Conservation (phyloP, 129 eudicot genomes). For the Oenanthe sinensis region DNA sequence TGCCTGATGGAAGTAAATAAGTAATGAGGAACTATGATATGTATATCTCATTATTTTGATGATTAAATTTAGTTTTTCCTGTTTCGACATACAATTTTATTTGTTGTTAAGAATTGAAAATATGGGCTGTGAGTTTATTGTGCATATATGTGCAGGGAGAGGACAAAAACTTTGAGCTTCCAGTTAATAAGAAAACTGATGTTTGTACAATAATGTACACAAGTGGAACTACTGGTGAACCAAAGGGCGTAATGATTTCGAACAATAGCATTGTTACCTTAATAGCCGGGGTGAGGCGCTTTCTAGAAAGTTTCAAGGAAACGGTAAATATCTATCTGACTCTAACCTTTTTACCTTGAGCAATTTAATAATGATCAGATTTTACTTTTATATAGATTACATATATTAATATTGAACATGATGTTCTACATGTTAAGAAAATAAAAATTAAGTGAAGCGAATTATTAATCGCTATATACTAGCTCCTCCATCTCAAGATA, state of each 20-base stretch:
- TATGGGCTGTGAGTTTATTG: background rate
- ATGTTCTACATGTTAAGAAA: background rate
- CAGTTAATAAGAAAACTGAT: slow-evolving; percentile 61
- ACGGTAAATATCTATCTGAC: slow-evolving; percentile 29
- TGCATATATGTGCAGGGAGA: slow-evolving; percentile 48
- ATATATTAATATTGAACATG: too few species aligned
- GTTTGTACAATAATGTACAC: slow-evolving; percentile 98
- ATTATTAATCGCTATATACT: too few species aligned
- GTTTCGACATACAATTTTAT: background rate
- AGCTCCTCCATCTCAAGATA: background rate
- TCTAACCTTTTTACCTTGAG: background rate
- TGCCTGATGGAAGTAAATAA: too few species aligned
- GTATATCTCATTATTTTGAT: background rate
- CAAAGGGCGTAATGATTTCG: slow-evolving; percentile 89
- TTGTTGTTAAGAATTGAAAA: background rate
- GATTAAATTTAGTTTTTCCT: too few species aligned
- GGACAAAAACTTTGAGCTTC: slow-evolving; percentile 54
- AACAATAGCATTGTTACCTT: slow-evolving; percentile 72
- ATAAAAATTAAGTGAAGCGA: background rate
- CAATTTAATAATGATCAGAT: background rate
- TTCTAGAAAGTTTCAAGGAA: slow-evolving; percentile 60
- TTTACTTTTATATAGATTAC: background rate
- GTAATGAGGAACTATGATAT: background rate
- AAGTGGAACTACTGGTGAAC: slow-evolving; percentile 99
- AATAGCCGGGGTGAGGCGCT: slow-evolving; percentile 57